phyloP scores from a whole-genome alignment of 2,329 filamentous ascomycete species.

The Periconia macrospinosa region DNA sequence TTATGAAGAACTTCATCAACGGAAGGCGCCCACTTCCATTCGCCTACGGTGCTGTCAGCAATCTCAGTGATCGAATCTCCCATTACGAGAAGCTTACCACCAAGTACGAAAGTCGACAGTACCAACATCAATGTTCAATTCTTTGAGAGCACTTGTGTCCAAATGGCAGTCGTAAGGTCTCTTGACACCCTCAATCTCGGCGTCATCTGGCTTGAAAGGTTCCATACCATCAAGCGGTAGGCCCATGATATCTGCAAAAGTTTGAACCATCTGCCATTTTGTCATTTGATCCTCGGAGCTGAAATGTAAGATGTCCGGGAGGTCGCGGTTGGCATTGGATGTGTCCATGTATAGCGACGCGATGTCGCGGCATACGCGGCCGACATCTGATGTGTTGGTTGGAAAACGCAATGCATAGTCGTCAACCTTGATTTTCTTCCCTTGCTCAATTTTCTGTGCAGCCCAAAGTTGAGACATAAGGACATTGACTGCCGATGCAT shows the following conservation, averaged over 20 bases:
- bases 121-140: constrained; percentile 72
- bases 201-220: constrained; percentile 59
- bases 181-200: constrained; percentile 71
- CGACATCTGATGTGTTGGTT: constrained; percentile 87
- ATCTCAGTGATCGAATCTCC: neutral
- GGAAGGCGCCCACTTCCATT: constrained; percentile 36
- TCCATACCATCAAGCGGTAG: constrained; percentile 69
- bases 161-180: constrained; percentile 88
- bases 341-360: constrained; percentile 63
- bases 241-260: constrained; percentile 78
- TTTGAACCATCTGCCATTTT: constrained; percentile 84
- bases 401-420: constrained; percentile 84
- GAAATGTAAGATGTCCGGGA: constrained; percentile 79
- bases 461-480: constrained; percentile 78
- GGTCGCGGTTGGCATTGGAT: constrained; percentile 44
- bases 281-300: constrained; percentile 84
- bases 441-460: constrained; percentile 60
- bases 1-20: neutral
- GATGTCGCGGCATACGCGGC: constrained; percentile 74
- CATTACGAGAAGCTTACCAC: constrained; percentile 60
- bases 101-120: constrained; percentile 77
- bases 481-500: constrained; percentile 81
- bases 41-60: constrained; percentile 28
- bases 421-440: constrained; percentile 72
- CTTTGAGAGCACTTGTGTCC: constrained; percentile 71